phyloP scores from a whole-genome alignment of 192 early-diverging fungal species.

The Physocladia obscura region DNA sequence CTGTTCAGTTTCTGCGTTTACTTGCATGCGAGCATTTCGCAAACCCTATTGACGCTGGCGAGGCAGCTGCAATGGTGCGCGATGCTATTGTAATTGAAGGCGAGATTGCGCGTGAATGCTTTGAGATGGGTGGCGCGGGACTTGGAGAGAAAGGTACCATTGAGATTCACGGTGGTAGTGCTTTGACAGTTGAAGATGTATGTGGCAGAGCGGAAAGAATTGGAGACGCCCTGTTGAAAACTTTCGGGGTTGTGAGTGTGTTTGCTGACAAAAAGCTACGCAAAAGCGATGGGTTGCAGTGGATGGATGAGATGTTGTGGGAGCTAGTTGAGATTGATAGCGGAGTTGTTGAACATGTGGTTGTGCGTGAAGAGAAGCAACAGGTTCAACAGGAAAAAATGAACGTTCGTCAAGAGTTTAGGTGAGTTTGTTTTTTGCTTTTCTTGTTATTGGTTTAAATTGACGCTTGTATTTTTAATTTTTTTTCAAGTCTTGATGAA shows the following conservation, averaged over 20 bases:
- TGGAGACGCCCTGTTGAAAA: slow-evolving; percentile 3
- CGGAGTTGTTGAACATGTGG: slow-evolving; percentile 3
- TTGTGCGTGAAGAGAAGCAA: neutral
- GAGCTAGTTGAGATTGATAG: neutral
- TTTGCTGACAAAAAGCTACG: neutral
- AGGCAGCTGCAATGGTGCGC: slow-evolving; percentile 12
- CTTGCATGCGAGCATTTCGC: slow-evolving; percentile 20
- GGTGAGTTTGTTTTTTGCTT: neutral
- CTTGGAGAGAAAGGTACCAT: neutral
- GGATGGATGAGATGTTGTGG: slow-evolving; percentile 16
- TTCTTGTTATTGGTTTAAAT: neutral
- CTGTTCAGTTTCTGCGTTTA: slow-evolving; percentile 17
- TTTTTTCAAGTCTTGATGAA: slow-evolving; percentile 13
- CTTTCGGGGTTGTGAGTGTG: neutral
- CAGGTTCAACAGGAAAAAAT: neutral
- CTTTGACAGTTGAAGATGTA: neutral
- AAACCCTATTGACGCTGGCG: slow-evolving; percentile 7
- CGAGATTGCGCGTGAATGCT: slow-evolving; percentile 6
- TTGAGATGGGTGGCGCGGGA: slow-evolving; percentile 24
- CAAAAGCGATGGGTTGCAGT: slow-evolving; percentile 3
- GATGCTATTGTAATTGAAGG: slow-evolving; percentile 19
- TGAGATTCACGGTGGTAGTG: neutral
- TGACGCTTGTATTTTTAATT: neutral
- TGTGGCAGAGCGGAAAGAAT: neutral
- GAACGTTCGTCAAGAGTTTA: slow-evolving; percentile 3